phyloP scores from a whole-genome alignment of 2,329 filamentous ascomycete species.

The Trichoderma atrobrunneum region DNA sequence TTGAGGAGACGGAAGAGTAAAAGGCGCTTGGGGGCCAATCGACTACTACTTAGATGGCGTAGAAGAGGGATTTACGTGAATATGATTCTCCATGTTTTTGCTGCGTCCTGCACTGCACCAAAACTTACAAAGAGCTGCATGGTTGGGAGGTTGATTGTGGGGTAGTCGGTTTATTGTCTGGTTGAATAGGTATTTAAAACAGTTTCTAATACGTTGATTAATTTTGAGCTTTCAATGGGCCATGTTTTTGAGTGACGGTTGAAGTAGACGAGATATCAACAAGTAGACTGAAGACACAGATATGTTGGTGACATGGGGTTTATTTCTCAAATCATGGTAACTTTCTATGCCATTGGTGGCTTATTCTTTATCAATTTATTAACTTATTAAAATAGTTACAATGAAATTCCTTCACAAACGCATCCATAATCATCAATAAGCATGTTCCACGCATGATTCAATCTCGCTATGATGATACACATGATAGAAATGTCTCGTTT shows the following conservation, averaged over 20 bases:
- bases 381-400: background rate
- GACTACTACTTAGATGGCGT: slow-evolving; percentile 20
- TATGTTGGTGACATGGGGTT: too few relatives aligned
- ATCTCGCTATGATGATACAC: background rate
- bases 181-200: slow-evolving; percentile 7
- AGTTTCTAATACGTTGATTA: background rate
- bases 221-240: background rate
- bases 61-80: slow-evolving; percentile 22
- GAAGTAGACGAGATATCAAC: too few relatives aligned
- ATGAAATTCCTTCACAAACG: background rate
- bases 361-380: background rate
- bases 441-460: background rate
- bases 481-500: background rate
- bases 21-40: slow-evolving; percentile 22
- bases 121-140: background rate
- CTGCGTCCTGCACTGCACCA: slow-evolving; percentile 8
- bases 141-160: slow-evolving; percentile 18
- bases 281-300: too few relatives aligned
- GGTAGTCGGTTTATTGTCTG: background rate
- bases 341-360: background rate
- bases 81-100: slow-evolving; percentile 24
- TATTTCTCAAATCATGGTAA: too few relatives aligned
- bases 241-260: background rate
- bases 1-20: slow-evolving; percentile 26
- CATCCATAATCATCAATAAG: background rate